phyloP scores from a whole-genome alignment of 2,329 filamentous ascomycete species.

The Cladorrhinum sp. region DNA sequence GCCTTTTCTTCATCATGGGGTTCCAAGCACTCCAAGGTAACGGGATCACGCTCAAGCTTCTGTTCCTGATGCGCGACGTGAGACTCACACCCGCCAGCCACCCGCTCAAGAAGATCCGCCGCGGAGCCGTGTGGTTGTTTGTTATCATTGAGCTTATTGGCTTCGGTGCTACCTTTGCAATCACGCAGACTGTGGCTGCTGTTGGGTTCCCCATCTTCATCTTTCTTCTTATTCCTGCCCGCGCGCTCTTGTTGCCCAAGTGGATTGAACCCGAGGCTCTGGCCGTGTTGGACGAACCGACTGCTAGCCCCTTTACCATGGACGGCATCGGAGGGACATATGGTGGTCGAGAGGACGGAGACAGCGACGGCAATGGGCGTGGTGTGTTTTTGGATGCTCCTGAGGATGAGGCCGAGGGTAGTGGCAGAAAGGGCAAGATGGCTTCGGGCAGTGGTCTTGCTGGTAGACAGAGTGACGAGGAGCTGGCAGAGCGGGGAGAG shows the following conservation, averaged over 20 bases:
- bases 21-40: conserved; percentile 73
- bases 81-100: conserved; percentile 57
- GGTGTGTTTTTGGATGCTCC: conserved; percentile 14
- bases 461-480: conserved; percentile 31
- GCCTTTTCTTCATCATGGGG: conserved; percentile 83
- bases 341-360: conserved; percentile 33
- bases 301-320: conserved; percentile 73
- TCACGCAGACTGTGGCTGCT: conserved; percentile 76
- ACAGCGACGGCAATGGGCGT: background rate
- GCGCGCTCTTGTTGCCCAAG: conserved; percentile 61
- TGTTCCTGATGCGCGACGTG: conserved; percentile 66
- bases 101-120: conserved; percentile 61
- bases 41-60: conserved; percentile 71
- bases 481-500: conserved; percentile 38
- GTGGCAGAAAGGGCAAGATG: conserved; percentile 6
- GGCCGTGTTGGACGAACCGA: conserved; percentile 64
- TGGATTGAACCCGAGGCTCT: conserved; percentile 62
- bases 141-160: conserved; percentile 65
- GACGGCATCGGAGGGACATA: conserved; percentile 67
- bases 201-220: conserved; percentile 79
- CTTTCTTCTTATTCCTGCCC: conserved; percentile 63
- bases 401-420: conserved; percentile 6
- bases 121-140: conserved; percentile 67
- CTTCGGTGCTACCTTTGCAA: conserved; percentile 76
- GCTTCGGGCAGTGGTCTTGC: conserved; percentile 8